Base-by-base conservation (phyloP, 257 asterid genomes). In the Cordia subcordata region DNA sequence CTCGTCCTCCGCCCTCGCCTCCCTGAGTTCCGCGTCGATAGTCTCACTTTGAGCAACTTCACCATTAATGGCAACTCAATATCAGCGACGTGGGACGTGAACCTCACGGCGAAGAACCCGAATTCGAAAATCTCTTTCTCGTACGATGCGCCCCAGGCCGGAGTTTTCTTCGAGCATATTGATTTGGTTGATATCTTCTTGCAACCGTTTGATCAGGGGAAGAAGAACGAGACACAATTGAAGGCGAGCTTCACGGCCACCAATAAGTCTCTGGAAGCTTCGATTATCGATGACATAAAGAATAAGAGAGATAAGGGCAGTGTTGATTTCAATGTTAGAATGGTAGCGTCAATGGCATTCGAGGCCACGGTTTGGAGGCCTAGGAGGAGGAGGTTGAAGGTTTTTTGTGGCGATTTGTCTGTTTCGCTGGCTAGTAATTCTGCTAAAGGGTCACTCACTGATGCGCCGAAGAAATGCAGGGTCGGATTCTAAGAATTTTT, bases 1-100 rank as follows among this genome's bases (percentile, higher is more conserved):
- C 86, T 93, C 2, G 76, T 89, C 4, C 81, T 93, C 67, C 97
- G 96, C 45, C 99, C 97, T 2, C 81, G 78, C 60, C 73, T 86
- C 49, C 99, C 95, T 22, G 85, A 83, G 65, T 77, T 93, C 74
- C 81, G 85, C 5, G 84, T 89, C 64, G 95, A 89, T 62, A 72
- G 86, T 1, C 38, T 89, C 40, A 59, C 90, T 13, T 52, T 85
- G 8, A 80, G 93, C 47, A 79, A 83, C 58, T 78, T 89, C 67
- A 70, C 78, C 10, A 62, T 90, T 69, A 59, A 70, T 46, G 58
- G 67, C 68, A 42, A 60, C 57, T 66, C 80, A 10, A 82, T 85
- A 23, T 64, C 87, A 12, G 78, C 76, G 62, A 77, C 76, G 13
- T 81, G 88, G 57, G 82, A 81, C 45, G 33, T 84, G 14, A 68